Evolutionary conservation across 176 grass and related monocot species (phyloP), one percentile per base, ranked within the genome.

Genomic region (Lolium multiflorum): DNA sequence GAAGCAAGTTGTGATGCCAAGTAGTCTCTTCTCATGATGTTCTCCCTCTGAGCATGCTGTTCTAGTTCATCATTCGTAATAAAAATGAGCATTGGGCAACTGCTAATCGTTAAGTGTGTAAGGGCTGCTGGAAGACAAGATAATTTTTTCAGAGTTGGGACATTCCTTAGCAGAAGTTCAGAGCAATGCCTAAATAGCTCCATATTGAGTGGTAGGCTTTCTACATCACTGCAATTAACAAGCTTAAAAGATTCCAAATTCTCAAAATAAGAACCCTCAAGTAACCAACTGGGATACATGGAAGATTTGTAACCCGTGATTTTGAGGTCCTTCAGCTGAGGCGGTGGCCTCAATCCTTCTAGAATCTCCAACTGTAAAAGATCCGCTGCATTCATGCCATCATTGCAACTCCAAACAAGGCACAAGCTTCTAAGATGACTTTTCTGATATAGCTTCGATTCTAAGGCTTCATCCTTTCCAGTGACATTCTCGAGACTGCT

Each of bases 101-200:
- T 22, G 4, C 0, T 0, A 78, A 85, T 14, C 15, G 14, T 0
- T 3, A 86, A 15, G 0, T 0, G 0, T 37, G 6, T 6, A 20
- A 85, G 60, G 4, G 5, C 9, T 26, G 13, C 2, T 75, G 70
- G 78, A 43, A 82, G 58, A 82, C 6, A 17, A 15, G 69, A 5
- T 43, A 87, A 1, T 44, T n/a, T 67, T 18, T 46, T 82, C 50
- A 86, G 4, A 8, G 35, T 80, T 68, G 76, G 11, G 12, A 86
- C 0, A 49, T 79, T 37, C 0, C 0, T 0, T 3, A 86, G 65
- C 0, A 0, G 0, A 3, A 86, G 12, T 12, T 0, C 0, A 8
- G 5, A 1, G 12, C 84, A 86, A 37, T 86, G 7, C 6, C 1
- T 6, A 15, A 85, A 22, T 0, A 69, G 0, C 11, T 51, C 15